phyloP scores from a whole-genome alignment of 371 early-diverging fungal species.

The Mucor piriformis region DNA sequence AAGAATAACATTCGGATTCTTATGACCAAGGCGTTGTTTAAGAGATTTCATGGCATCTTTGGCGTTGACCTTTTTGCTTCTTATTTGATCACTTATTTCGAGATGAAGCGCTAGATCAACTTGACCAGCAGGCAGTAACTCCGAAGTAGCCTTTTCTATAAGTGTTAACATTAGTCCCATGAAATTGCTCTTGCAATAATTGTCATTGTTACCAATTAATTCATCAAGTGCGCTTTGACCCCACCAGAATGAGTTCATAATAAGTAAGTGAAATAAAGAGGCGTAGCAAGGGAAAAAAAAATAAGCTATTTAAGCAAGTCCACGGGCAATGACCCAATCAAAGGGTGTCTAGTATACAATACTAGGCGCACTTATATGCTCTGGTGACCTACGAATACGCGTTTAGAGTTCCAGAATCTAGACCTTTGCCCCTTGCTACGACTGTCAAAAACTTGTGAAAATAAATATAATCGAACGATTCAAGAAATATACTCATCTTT shows the following conservation, averaged over 20 bases:
- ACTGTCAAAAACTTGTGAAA: no score
- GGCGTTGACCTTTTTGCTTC: constrained; percentile 80
- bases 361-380: no score
- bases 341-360: no score
- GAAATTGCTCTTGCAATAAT: no score
- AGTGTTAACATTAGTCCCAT: no score
- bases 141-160: constrained; percentile 87
- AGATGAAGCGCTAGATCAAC: constrained; percentile 83
- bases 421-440: background rate
- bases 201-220: constrained; percentile 59
- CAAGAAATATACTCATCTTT: background rate
- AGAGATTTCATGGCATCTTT: constrained; percentile 78
- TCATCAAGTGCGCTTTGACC: constrained; percentile 54
- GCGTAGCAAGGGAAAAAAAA: background rate
- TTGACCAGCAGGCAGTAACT: constrained; percentile 81
- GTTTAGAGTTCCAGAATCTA: no score
- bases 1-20: constrained; percentile 93
- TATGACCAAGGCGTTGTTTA: constrained; percentile 76
- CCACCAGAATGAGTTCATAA: constrained; percentile 28
- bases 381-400: no score
- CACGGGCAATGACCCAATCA: no score
- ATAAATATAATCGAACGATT: background rate
- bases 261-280: background rate
- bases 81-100: constrained; percentile 90
- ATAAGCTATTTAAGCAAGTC: background rate